Percentiles rank a stretch among this genome's conserved stretches.
phyloP scores from a whole-genome alignment of 2,329 filamentous ascomycete species.

The Fusarium aywerte region DNA sequence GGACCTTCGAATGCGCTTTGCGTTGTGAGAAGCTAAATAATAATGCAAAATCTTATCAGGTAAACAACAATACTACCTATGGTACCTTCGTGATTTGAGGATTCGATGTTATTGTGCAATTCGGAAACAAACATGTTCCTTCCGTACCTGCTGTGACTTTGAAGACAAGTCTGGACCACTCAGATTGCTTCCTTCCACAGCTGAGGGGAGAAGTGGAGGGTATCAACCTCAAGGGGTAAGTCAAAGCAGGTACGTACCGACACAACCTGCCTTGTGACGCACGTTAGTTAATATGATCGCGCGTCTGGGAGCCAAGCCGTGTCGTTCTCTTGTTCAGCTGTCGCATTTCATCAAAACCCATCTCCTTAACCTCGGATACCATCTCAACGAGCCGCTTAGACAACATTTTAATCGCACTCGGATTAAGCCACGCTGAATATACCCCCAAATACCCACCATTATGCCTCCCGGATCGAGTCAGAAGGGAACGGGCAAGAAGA shows the following conservation, averaged over 20 bases:
- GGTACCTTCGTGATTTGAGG: no score
- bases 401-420: neutral
- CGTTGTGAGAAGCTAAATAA: neutral
- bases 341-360: constrained; percentile 32
- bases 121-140: constrained; percentile 3
- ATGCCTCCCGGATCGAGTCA: constrained; percentile 71
- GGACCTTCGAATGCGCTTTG: neutral
- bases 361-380: constrained; percentile 6
- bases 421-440: neutral
- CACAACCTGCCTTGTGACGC: constrained; percentile 29
- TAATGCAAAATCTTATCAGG: no score
- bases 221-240: constrained; percentile 10
- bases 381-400: constrained; percentile 1
- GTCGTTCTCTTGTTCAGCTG: constrained; percentile 28
- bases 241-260: constrained; percentile 25
- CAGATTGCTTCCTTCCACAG: constrained; percentile 7
- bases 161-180: neutral
- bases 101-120: neutral
- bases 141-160: neutral
- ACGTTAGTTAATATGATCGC: constrained; percentile 33
- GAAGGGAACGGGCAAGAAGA: constrained; percentile 74
- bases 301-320: constrained; percentile 18
- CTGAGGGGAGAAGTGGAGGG: neutral
- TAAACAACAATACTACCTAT: no score
- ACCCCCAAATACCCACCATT: constrained; percentile 9